Base-by-base conservation (phyloP, 352 stramenopile genomes). In the Phytophthora kernoviae region DNA sequence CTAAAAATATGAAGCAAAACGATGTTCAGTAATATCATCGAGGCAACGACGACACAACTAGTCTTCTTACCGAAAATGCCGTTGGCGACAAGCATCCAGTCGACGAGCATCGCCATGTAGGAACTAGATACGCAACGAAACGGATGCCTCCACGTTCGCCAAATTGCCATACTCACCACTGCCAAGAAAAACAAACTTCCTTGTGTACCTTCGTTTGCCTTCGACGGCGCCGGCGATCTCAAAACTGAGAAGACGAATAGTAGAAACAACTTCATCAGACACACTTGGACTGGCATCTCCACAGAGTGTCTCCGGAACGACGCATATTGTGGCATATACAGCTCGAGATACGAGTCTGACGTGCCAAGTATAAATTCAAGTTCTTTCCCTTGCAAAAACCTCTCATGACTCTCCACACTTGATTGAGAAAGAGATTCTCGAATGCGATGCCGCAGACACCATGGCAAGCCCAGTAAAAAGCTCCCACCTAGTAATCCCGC, bases 331-430 rank as follows among this genome's bases (percentile, higher is more conserved):
- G 78, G 74, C 57, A 87, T 69, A 37, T 79, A 75, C n/a, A 90
- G 53, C 46, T 87, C 77, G 21, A 88, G 6, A 47, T 88, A 90
- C 22, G 68, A 57, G 22, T 88, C 74, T 5, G 79, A 91, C 1
- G 72, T 80, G 10, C 70, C 62, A 2, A 91, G 40, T 2, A 88
- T 54, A 47, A 71, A 89, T 24, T 84, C 77, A 1, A 90, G 30
- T 48, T 91, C 82, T 14, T 81, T 90, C 32, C 40, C 47, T 22
- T 65, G 54, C 21, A 90, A 3, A 37, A 86, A 81, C 0, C 54
- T 61, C 48, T 91, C 82, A 58, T 91, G 79, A 1, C 65, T 61
- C 4, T 72, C 67, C 5, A 52, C 33, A 27, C 58, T 59, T 1
- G 50, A 40, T 5, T 81, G 65, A 10, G 70, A 52, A n/a, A 87